These are phyloP conservation scores for Hypoxylon rubiginosum DNA, from an alignment of 2,329 filamentous ascomycete species.

Conservation along the genomic window DNA sequence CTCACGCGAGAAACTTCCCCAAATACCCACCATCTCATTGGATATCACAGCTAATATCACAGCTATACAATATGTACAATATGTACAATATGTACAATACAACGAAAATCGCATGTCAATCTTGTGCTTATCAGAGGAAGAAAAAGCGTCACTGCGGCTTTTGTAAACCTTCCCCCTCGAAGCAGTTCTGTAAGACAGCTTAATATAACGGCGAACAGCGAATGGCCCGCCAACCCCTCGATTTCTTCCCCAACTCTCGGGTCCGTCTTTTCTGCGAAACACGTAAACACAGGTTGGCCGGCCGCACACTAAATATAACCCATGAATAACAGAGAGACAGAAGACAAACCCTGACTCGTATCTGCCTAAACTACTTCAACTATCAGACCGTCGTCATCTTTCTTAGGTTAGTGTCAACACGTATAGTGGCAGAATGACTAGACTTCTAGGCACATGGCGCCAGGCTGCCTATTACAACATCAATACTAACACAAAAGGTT, in stretches of 20 bases:
- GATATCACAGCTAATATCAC: no score
- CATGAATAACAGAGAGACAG: neutral
- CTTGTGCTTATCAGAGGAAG: slow-evolving; percentile 26
- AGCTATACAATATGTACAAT: slow-evolving; percentile 6
- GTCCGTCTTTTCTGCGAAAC: neutral
- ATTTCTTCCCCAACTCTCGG: slow-evolving; percentile 6
- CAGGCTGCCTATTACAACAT: neutral
- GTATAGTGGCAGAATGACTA: neutral
- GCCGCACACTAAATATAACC: neutral
- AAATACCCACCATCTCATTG: slow-evolving; percentile 41
- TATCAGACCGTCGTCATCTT: slow-evolving; percentile 1
- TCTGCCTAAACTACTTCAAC: slow-evolving; percentile 27
- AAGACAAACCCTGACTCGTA: slow-evolving; percentile 28
- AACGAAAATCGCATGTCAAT: slow-evolving; percentile 20
- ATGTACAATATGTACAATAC: no score
- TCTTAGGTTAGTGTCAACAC: slow-evolving; percentile 1
- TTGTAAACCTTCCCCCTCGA: slow-evolving; percentile 17
- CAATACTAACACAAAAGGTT: slow-evolving; percentile 4
- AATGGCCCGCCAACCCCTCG: slow-evolving; percentile 22
- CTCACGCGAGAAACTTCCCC: slow-evolving; percentile 50
- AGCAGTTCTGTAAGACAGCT: neutral
- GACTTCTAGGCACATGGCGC: slow-evolving; percentile 9
- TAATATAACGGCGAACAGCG: neutral
- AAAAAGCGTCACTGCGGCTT: slow-evolving; percentile 32
- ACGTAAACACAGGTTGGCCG: neutral